Evolutionary conservation across 1,139 yeast species (phyloP).

Genomic region (Debaryomycetaceae sp.): DNA sequence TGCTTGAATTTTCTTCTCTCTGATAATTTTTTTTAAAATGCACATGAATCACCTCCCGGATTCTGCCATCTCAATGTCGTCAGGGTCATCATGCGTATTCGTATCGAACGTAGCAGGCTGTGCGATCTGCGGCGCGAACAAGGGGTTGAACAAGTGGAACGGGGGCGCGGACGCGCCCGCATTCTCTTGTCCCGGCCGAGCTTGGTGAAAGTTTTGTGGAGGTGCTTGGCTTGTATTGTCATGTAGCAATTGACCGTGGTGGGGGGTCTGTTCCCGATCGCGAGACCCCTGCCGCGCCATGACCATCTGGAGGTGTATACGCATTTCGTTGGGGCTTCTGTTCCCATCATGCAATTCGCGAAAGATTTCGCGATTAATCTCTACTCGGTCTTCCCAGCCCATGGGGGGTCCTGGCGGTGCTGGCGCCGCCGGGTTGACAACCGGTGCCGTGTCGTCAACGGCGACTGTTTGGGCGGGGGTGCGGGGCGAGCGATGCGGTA

Average conservation of each 20-base stretch:
- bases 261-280: slow-evolving; percentile 3
- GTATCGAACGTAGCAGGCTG: slow-evolving; percentile 34
- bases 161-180: background rate
- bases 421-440: slow-evolving; percentile 9
- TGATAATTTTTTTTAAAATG: too few species aligned
- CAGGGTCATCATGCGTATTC: slow-evolving; percentile 20
- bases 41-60: too few species aligned
- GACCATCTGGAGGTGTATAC: slow-evolving; percentile 27
- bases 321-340: slow-evolving; percentile 27
- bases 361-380: slow-evolving; percentile 25
- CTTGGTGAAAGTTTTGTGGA: background rate
- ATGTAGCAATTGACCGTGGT: background rate
- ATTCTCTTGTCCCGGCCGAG: background rate
- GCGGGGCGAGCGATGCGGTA: too few species aligned
- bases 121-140: slow-evolving; percentile 32
- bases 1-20: too few species aligned
- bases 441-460: slow-evolving; percentile 4
- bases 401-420: background rate
- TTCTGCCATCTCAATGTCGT: slow-evolving; percentile 29
- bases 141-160: slow-evolving; percentile 3
- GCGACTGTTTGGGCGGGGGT: too few species aligned
- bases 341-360: slow-evolving; percentile 24
- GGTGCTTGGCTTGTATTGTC: too few species aligned
- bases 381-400: slow-evolving; percentile 11
- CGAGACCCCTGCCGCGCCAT: slow-evolving; percentile 15